Evolutionary conservation across 805 yeast species (phyloP).

Genomic region (Wickerhamomyces queroliae): DNA sequence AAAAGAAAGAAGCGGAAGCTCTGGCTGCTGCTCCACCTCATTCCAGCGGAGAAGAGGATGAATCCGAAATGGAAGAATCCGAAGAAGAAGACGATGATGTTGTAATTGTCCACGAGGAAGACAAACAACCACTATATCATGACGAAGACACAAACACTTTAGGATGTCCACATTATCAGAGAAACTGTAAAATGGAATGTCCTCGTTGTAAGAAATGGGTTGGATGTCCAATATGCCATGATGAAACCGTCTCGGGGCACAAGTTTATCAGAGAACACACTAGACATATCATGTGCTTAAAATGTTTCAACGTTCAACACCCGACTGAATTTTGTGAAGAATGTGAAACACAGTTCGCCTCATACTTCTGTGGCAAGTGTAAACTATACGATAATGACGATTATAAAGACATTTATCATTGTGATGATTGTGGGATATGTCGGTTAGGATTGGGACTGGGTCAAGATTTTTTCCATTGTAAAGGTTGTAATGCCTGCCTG

Average conservation of each 20-base stretch:
- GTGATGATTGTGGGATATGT: slow-evolving; percentile 91
- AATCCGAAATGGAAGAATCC: slow-evolving; percentile 3
- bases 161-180: slow-evolving; percentile 81
- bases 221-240: slow-evolving; percentile 85
- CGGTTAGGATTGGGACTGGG: slow-evolving; percentile 84
- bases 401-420: slow-evolving; percentile 79
- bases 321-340: slow-evolving; percentile 64
- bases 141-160: slow-evolving; percentile 37
- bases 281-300: slow-evolving; percentile 73
- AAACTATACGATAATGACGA: slow-evolving; percentile 80
- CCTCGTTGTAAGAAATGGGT: slow-evolving; percentile 69
- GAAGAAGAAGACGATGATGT: slow-evolving; percentile 12
- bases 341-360: slow-evolving; percentile 64
- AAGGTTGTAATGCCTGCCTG: slow-evolving; percentile 83
- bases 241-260: slow-evolving; percentile 46
- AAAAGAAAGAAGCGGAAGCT: slow-evolving; percentile 2
- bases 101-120: slow-evolving; percentile 39
- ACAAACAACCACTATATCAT: slow-evolving; percentile 42
- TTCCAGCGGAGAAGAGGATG: slow-evolving; percentile 8
- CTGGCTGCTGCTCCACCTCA: slow-evolving; percentile 4
- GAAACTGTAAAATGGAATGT: slow-evolving; percentile 83
- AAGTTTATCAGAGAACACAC: slow-evolving; percentile 55
- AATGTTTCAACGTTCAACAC: slow-evolving; percentile 67
- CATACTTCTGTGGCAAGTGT: slow-evolving; percentile 74
- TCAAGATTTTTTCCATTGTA: slow-evolving; percentile 88